Base-by-base conservation (phyloP, 805 yeast species). In the Grigorovia jiainica region DNA sequence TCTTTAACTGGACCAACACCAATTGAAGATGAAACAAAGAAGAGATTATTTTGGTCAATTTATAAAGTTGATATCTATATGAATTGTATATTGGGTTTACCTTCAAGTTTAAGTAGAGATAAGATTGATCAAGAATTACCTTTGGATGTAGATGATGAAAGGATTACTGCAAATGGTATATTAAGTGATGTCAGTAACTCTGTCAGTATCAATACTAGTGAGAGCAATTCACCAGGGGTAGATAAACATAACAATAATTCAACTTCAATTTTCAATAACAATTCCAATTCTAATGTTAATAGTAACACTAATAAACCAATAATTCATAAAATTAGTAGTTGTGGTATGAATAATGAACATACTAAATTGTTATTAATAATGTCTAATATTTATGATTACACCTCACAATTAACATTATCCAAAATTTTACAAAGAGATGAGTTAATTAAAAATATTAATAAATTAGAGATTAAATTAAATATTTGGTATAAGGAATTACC, bases 41-140 rank as follows among this genome's bases (percentile, higher is more conserved):
- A 87, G 60, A 70, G 96, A 45, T 64, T 89, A 34, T 87, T 87
- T 58, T 87, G 90, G 84, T 82, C 95, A 1, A 80, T 87, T 47
- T 82, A 84, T 59, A 87, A 87, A 58, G 82, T 87, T 82, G 96
- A 89, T 55, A 78, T 86, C 35, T 87, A 89, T 58, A 84, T 87
- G 53, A 85, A 84, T 58, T 82, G 95, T 7, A 78, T 87, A 66
- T 59, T 89, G 48, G 96, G 95, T 1, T 67, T 87, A 39, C 97
- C 97, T 1, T 67, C 86, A 44, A 75, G 87, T 2, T 74, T 87
- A 15, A 67, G 76, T 38, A 82, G 80, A 46, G 84, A 79, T 47
- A 95, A 86, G 50, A 79, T 85, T 48, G 95, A 87, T 62, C 96
- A 87, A 59, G 89, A 82, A 39, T 68, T 86, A 48, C 96, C 96